A percentile compares a stretch with the other conserved stretches of the same genome.
Conservation (phyloP, 2,329 filamentous ascomycete species). For the Aurifilum marmelostoma region DNA sequence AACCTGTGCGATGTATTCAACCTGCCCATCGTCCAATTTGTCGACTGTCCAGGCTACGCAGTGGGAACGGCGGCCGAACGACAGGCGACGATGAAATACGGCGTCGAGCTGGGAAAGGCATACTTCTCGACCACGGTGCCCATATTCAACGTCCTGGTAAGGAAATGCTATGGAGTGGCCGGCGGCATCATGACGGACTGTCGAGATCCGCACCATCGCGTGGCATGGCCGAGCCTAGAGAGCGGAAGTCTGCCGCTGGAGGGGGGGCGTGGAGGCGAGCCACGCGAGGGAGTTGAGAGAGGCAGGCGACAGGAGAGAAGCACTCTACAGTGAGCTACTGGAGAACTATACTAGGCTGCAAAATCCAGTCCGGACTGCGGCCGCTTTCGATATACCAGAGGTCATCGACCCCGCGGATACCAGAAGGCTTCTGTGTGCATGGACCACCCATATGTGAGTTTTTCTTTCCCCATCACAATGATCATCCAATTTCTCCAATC, state of each 20-base stretch:
- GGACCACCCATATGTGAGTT: conserved; percentile 55
- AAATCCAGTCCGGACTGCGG: conserved; percentile 67
- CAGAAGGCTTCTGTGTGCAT: conserved; percentile 56
- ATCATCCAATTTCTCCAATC: not conserved
- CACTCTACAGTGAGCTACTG: conserved; percentile 59
- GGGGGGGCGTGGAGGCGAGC: conserved; percentile 67
- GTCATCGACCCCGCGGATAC: conserved; percentile 67
- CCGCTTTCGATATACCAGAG: conserved; percentile 66
- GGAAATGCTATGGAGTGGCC: conserved; percentile 65
- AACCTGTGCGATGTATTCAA: conserved; percentile 70
- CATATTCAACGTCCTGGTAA: conserved; percentile 65
- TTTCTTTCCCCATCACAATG: not conserved
- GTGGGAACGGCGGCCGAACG: conserved; percentile 66
- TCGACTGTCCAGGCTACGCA: conserved; percentile 43
- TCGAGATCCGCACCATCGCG: conserved; percentile 61
- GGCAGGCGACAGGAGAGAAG: conserved; percentile 53
- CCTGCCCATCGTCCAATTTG: conserved; percentile 64
- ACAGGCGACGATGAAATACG: conserved; percentile 67
- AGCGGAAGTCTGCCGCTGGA: conserved; percentile 66
- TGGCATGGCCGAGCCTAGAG: conserved; percentile 66
- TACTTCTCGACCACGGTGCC: conserved; percentile 67
- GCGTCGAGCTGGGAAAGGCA: conserved; percentile 61
- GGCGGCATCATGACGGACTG: conserved; percentile 67
- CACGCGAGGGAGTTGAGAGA: conserved; percentile 63
- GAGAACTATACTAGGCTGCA: conserved; percentile 63